Base-by-base conservation (phyloP, 331 rosid species). In the Quercus phellos region DNA sequence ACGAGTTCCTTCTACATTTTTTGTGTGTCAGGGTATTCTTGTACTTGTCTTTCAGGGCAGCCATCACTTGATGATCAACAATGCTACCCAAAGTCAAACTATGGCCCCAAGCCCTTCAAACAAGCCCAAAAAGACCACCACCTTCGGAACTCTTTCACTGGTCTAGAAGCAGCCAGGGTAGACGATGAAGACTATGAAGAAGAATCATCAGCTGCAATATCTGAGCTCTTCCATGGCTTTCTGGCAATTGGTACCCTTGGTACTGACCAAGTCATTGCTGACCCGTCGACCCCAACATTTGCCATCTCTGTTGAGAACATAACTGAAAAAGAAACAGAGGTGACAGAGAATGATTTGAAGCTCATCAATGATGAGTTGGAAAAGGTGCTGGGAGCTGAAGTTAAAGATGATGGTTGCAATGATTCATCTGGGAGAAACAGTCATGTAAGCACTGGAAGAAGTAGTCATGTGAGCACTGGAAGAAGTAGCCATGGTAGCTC, bases 181-280 rank as follows among this genome's bases (percentile, higher is more conserved):
- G 92, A 77, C 51, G 91, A 90, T 60, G 94, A 90, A 16, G 87
- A 91, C 61, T 84, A 83, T 50, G 94, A 89, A 8, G 90, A 85
- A 9, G 97, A 88, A 76, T 55, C 91, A 43, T 58, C 89, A 1
- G 82, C 78, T 67, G 78, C 82, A 17, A 85, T 90, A 68, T 85
- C 82, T 77, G 94, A 92, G 76, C 86, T 88, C 84, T 95, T 93
- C 84, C 98, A 94, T 50, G 99, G 99, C 14, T 95, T 95, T 75
- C 85, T 95, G n/a, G 97, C 99, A 4, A 93, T 95, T 18, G 99
- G 99, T 68, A 95, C 99, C 27, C 94, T 95, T 55, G 98, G 98
- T n/a, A 83, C 92, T 7, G 97, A 91, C 11, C 94, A 92, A 75
- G 75, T 82, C 16, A 73, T 81, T 35, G 72, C 84, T 4, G 88